Evolutionary conservation across 2,329 filamentous ascomycete species (phyloP), one percentile per base, ranked within the genome.

Genomic region (Colletotrichum orbiculare): DNA sequence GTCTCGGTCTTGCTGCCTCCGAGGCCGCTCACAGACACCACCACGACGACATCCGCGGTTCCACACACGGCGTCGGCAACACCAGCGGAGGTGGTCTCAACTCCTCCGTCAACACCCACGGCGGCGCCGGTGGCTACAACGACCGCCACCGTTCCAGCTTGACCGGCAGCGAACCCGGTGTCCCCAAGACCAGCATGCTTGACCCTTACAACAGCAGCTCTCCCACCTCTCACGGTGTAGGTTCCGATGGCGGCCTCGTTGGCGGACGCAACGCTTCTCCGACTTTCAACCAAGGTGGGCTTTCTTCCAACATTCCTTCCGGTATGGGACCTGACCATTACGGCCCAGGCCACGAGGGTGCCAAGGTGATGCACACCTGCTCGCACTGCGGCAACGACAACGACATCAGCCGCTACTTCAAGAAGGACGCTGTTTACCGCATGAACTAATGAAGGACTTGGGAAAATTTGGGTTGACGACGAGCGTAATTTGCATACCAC

Each of bases 361-460:
- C 67, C 37, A 68, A 67, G 58, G 67, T 68, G 1, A 58, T 68
- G 43, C 67, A 68, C 37, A 67, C 54, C 12, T 68, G 67, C 55
- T 50, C 35, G 0, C 60, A 52, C 42, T 68, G 67, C 34, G 67
- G 67, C 42, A 64, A 47, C 39, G 67, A 68, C 47, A 68, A 68
- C 25, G 67, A 68, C 12, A 69, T 69, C 15, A 69, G 67, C 61
- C 62, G 59, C n/a, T 69, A 69, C 52, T 69, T 69, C 46, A 64
- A 67, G 38, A 69, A 66, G 65, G 65, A 69, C 37, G 67, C 66
- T 0, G 49, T 66, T 1, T 69, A 69, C 58, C 65, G 67, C 38
- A 66, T 66, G 63, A 54, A 54, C 37, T 46, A 62, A 38, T 34
- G 41, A 17, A 4, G 25, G 4, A 25, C 25, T 8, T 41, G 15